Evolutionary conservation across 1,139 yeast species (phyloP).

Genomic region (Geotrichum citri-aurantii): DNA sequence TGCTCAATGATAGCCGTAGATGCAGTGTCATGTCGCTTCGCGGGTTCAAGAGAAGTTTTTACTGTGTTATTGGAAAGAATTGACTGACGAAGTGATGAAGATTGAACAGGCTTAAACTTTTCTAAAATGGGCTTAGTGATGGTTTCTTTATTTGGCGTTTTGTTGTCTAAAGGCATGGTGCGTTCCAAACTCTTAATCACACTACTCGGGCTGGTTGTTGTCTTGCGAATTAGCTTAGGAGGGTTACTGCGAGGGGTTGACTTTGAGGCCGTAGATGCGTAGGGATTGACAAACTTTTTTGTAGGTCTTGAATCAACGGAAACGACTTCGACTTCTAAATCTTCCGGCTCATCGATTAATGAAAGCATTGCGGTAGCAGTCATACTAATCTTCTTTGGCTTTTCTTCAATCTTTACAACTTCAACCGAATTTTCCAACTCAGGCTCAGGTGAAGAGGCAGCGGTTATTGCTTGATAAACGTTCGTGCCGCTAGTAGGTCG

Average conservation of each 20-base stretch:
- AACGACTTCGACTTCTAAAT: conserved; percentile 19
- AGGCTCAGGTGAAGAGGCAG: neutral
- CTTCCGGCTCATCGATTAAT: conserved; percentile 45
- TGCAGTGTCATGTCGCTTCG: conserved; percentile 3
- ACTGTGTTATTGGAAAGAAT: conserved; percentile 23
- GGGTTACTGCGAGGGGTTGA: conserved; percentile 19
- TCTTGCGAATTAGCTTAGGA: conserved; percentile 10
- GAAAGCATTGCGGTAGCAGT: conserved; percentile 64
- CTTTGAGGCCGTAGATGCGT: conserved; percentile 36
- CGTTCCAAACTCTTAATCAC: conserved; percentile 7
- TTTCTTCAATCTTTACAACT: conserved; percentile 13
- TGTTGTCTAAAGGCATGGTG: conserved; percentile 5
- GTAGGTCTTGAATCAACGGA: conserved; percentile 14
- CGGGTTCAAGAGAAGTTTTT: neutral
- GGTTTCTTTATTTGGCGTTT: neutral
- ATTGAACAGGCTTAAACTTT: conserved; percentile 28
- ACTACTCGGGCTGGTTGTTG: conserved; percentile 2
- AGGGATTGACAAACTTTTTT: conserved; percentile 47
- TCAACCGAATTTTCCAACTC: neutral
- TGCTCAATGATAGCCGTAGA: conserved; percentile 11
- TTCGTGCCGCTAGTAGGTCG: conserved; percentile 4
- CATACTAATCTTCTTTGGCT: conserved; percentile 43
- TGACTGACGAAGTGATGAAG: conserved; percentile 28
- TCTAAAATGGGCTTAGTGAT: conserved; percentile 12
- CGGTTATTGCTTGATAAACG: conserved; percentile 3